Conservation (phyloP, 1,284 basidiomycete genomes). For the Ganoderma boninense region DNA sequence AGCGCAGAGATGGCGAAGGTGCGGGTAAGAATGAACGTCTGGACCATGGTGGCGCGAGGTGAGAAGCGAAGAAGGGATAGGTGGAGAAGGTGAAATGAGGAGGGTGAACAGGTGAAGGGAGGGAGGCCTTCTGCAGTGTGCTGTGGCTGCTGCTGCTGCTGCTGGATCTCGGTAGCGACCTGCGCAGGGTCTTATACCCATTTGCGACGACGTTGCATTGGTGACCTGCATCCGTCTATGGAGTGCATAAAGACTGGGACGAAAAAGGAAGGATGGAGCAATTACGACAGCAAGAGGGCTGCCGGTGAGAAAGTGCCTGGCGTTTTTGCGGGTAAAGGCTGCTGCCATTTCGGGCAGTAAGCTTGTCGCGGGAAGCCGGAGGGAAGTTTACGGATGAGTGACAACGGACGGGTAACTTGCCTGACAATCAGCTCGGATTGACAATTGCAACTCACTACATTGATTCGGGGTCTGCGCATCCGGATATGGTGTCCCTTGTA, state of each 20-base stretch:
- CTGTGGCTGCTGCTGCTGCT: constrained; percentile 10
- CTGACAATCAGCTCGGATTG: neutral
- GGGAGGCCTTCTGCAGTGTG: neutral
- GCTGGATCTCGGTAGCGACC: neutral
- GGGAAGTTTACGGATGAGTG: neutral
- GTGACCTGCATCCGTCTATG: neutral
- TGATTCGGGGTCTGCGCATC: constrained; percentile 4
- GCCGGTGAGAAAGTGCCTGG: constrained; percentile 7
- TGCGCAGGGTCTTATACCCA: constrained; percentile 17
- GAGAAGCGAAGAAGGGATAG: constrained; percentile 12
- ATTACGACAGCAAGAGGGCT: neutral
- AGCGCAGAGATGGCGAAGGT: constrained; percentile 34
- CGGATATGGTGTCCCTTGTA: constrained; percentile 14
- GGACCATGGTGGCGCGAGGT: constrained; percentile 23
- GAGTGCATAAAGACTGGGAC: constrained; percentile 15
- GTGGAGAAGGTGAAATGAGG: constrained; percentile 13
- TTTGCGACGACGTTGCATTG: constrained; percentile 13
- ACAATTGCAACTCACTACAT: constrained; percentile 7
- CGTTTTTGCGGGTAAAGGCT: neutral
- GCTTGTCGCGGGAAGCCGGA: constrained; percentile 14
- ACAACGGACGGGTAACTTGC: constrained; percentile 5
- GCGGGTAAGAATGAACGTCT: constrained; percentile 34
- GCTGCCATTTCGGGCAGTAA: constrained; percentile 7
- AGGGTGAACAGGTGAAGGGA: constrained; percentile 6
- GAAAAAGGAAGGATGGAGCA: constrained; percentile 9